Conservation (phyloP, 805 yeast species). For the Cyberlindnera nakhonratchasimensis region DNA sequence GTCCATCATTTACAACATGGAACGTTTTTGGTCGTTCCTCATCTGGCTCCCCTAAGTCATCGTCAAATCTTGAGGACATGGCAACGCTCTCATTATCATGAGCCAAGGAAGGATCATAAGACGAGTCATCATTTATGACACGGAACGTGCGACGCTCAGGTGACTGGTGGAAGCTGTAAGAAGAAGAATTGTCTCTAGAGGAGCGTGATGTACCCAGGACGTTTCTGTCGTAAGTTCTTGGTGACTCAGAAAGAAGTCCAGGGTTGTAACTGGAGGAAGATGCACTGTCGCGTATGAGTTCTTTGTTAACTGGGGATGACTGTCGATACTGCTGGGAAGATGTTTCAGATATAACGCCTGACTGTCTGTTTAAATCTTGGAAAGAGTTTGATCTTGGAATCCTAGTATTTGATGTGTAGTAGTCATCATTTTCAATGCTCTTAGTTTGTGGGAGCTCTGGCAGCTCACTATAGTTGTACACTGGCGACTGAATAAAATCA, state of each 20-base stretch:
- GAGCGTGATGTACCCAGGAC: neutral
- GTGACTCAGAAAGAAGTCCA: neutral
- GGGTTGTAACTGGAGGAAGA: neutral
- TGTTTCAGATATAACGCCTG: neutral
- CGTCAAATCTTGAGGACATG: neutral
- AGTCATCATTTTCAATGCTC: neutral
- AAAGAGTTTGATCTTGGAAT: conserved; percentile 6
- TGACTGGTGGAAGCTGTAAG: conserved; percentile 12
- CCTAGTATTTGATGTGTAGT: neutral
- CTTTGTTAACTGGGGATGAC: too few relatives aligned
- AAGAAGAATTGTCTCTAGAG: conserved; percentile 6
- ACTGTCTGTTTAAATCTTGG: conserved; percentile 4
- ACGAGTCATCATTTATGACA: conserved; percentile 9
- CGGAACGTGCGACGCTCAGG: conserved; percentile 12
- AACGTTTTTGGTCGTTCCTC: conserved; percentile 16
- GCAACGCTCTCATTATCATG: conserved; percentile 1
- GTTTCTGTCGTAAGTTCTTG: neutral
- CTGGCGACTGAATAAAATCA: conserved; percentile 7
- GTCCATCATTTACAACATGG: conserved; percentile 30
- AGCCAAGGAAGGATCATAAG: conserved; percentile 2
- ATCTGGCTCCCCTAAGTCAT: neutral
- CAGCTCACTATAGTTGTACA: neutral
- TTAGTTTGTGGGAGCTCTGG: neutral
- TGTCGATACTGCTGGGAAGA: too few relatives aligned
- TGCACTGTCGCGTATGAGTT: neutral